A percentile compares a stretch with the other conserved stretches of the same genome.
phyloP scores from a whole-genome alignment of 371 early-diverging fungal genomes.

The Funneliformis caledonium region DNA sequence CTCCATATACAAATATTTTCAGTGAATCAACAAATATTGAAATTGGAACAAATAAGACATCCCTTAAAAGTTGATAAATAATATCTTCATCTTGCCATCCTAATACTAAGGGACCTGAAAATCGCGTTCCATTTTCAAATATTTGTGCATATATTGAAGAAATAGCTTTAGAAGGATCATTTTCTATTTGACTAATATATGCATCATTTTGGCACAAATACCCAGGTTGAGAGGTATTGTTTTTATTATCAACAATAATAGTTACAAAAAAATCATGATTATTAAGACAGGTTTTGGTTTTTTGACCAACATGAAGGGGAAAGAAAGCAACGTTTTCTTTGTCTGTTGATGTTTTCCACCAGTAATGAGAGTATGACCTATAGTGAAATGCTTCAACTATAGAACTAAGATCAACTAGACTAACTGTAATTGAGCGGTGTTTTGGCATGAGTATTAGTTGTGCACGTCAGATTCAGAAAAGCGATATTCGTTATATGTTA shows the following conservation, averaged over 20 bases:
- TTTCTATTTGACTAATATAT: constrained; percentile 6
- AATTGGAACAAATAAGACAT: neutral
- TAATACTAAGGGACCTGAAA: neutral
- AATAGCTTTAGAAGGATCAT: neutral
- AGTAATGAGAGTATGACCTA: neutral
- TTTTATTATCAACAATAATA: constrained; percentile 1
- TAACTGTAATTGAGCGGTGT: neutral
- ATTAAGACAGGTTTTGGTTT: neutral
- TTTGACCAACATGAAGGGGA: neutral
- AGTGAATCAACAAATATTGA: neutral
- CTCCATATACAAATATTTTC: neutral
- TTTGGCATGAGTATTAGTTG: neutral
- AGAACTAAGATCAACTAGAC: neutral
- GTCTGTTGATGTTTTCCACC: neutral
- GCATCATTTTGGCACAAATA: neutral
- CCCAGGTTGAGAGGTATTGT: neutral
- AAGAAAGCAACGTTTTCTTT: neutral
- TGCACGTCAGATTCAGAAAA: neutral
- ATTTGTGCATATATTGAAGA: neutral
- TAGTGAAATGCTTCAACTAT: neutral
- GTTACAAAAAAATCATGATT: neutral
- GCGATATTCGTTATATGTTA: neutral
- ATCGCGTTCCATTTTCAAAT: neutral
- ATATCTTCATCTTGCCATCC: neutral
- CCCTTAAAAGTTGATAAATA: neutral